Evolutionary conservation across 345 rosid species (phyloP).

Genomic region (Euphorbia lathyris): DNA sequence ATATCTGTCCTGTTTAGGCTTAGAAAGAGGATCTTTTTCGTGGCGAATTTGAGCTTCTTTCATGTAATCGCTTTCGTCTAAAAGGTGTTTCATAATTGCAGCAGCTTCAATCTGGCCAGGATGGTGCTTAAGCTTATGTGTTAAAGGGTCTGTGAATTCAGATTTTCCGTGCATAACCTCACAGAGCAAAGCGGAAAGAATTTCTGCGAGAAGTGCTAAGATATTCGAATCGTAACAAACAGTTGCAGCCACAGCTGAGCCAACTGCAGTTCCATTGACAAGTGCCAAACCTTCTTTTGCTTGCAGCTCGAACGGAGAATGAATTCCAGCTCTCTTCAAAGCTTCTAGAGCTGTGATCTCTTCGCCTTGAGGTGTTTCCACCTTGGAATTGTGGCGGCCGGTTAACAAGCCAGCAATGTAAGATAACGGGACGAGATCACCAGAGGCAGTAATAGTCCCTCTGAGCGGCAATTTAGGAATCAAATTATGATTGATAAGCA

Average conservation of each 20-base stretch:
- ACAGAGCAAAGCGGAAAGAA: conserved; percentile 45
- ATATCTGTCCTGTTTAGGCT: conserved; percentile 48
- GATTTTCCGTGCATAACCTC: conserved; percentile 55
- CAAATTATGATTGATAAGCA: conserved; percentile 38
- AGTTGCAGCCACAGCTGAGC: conserved; percentile 51
- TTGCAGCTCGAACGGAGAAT: conserved; percentile 39
- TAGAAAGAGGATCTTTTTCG: conserved; percentile 43
- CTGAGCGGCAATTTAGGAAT: conserved; percentile 51
- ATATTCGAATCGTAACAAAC: conserved; percentile 55
- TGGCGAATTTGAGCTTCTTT: conserved; percentile 37
- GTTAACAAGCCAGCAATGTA: conserved; percentile 51
- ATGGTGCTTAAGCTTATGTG: conserved; percentile 53
- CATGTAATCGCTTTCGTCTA: conserved; percentile 37
- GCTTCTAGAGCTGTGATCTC: conserved; percentile 37
- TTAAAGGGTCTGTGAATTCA: conserved; percentile 38
- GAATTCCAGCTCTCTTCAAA: conserved; percentile 38
- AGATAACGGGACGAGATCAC: conserved; percentile 50
- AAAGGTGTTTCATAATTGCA: conserved; percentile 41
- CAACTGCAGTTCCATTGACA: conserved; percentile 52
- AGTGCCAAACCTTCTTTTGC: conserved; percentile 56
- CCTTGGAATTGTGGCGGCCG: conserved; percentile 43
- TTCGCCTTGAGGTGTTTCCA: conserved; percentile 33
- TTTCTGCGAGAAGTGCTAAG: conserved; percentile 34
- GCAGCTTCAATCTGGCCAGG: conserved; percentile 56
- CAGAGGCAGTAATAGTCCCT: conserved; percentile 51